Evolutionary conservation across 345 rosid genomes (phyloP), one percentile per base, ranked within the genome.

Genomic region (Tarenaya hassleriana): DNA sequence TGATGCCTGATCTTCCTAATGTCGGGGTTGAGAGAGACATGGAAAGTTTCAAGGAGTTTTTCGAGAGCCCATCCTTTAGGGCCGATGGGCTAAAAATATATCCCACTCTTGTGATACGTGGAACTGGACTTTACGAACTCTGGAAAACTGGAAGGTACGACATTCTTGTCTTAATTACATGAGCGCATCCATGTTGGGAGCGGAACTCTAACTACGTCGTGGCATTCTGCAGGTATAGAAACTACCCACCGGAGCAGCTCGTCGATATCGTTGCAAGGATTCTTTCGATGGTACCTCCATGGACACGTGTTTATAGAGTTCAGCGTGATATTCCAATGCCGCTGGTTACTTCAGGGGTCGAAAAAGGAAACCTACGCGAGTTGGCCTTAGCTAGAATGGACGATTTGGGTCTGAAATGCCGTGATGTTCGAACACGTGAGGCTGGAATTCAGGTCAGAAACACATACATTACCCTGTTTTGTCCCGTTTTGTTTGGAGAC

Each of bases 1-100:
- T 94, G 99, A 94, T 88, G 97, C 95, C 97, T 13, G 97, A 94
- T 74, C 99, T 94, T 57, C 97, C 99, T 12, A 94, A 88, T 74
- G 99, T 94, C 70, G 97, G 97, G 29, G 84, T 88, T 60, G 94
- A 88, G 80, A 83, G 99, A 68, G 97, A 88, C 73, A 52, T 88
- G 78, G 97, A 86, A 77, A 88, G 97, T 64, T 94, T 94, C 58
- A 63, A 68, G 60, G 99, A 88, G 79, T 94, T 94, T 73, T 94
- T 94, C 7, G 97, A 94, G 76, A 85, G 94, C 70, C 99, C 95
- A 34, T 81, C 44, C 7, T 94, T 94, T 72, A 77, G 99, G 73
- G 94, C 94, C 9, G 99, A 94, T 78, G 99, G 97, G 40, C 89
- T 88, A 48, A 94, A 94, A 79, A 94, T 88, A 61, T 94, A 88